Base-by-base conservation (phyloP, 139 green algal species). In the Eudorina sp. region DNA sequence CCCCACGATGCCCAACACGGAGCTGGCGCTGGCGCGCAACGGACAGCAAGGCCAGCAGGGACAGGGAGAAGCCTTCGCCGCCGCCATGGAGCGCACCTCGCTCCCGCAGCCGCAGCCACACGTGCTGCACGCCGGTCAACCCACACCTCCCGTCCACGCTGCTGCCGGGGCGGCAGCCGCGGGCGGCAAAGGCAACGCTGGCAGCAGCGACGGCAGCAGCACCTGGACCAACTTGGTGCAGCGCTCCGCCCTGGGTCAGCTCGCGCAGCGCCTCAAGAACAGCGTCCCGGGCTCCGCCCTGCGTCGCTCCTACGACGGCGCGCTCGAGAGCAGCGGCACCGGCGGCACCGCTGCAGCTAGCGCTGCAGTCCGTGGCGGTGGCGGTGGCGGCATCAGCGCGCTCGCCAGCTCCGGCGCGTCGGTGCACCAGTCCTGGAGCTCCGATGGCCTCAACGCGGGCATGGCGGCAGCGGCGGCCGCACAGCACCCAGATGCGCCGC, bases 401-500 rank as follows among this genome's bases (percentile, higher is more conserved):
- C 70, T 53, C 21, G 41, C 19, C 34, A 48, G 11, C 66, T 75
- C 66, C 1, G 48, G 31, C n/a, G 29, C 14, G 0, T 83, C 75
- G 11, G 46, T 62, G 34, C 48, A 62, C n/a, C 53, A 53, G 55
- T 85, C 78, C 25, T 85, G 78, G 78, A 68, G 78, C 78, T 85
- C 78, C 5, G 78, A 85, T 36, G 75, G 46, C 1, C 9, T 27
- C 4, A 6, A 14, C 16, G 64, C 18, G 25, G 64, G 25, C 5
- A 76, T 46, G 36, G 68, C 36, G 31, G 36, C 34, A n/a, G n/a
- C n/a, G n/a, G n/a, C n/a, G n/a, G n/a, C n/a, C n/a, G n/a, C n/a
- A n/a, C n/a, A n/a, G n/a, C n/a, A n/a, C n/a, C n/a, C n/a, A n/a
- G n/a, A n/a, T n/a, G n/a, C n/a, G n/a, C n/a, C n/a, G n/a, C n/a